phyloP scores from a whole-genome alignment of 2,329 filamentous ascomycete species.

The Hypoxylon sp. region DNA sequence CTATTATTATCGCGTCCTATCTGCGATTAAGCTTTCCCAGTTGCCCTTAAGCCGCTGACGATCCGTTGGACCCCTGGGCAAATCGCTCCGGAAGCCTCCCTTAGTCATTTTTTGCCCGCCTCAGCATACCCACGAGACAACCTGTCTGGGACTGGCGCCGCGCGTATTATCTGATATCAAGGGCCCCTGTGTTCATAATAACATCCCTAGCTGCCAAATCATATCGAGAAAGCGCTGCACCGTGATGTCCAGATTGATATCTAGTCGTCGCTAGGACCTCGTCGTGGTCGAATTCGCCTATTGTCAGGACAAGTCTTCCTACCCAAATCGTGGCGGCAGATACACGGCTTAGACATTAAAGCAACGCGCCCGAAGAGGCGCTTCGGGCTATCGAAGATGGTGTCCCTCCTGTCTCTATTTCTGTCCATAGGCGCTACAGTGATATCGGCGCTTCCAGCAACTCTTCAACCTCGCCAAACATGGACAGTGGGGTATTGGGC shows the following conservation, averaged over 20 bases:
- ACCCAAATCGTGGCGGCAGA: neutral
- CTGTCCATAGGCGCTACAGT: constrained; percentile 28
- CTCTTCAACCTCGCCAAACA: constrained; percentile 44
- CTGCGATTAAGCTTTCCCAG: constrained; percentile 34
- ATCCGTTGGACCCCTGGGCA: constrained; percentile 40
- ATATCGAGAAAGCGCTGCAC: constrained; percentile 15
- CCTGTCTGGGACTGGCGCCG: constrained; percentile 17
- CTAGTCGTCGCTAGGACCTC: constrained; percentile 19
- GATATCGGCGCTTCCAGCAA: constrained; percentile 28
- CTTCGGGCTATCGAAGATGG: constrained; percentile 19
- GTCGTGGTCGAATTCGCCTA: constrained; percentile 21
- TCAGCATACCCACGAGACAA: constrained; percentile 16
- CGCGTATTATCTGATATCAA: constrained; percentile 30
- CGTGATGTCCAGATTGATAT: constrained; percentile 30
- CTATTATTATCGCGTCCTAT: constrained; percentile 33
- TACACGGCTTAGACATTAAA: constrained; percentile 4
- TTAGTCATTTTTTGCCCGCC: constrained; percentile 33
- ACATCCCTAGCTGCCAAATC: constrained; percentile 5
- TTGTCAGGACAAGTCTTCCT: constrained; percentile 5
- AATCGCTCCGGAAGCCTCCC: constrained; percentile 26
- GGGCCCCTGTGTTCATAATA: constrained; percentile 10
- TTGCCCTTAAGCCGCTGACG: constrained; percentile 33
- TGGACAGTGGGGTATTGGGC: constrained; percentile 50
- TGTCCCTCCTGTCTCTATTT: constrained; percentile 12
- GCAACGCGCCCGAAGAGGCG: constrained; percentile 5